phyloP scores from a whole-genome alignment of 1,139 yeast genomes.

The Wickerhamomyces sp. region DNA sequence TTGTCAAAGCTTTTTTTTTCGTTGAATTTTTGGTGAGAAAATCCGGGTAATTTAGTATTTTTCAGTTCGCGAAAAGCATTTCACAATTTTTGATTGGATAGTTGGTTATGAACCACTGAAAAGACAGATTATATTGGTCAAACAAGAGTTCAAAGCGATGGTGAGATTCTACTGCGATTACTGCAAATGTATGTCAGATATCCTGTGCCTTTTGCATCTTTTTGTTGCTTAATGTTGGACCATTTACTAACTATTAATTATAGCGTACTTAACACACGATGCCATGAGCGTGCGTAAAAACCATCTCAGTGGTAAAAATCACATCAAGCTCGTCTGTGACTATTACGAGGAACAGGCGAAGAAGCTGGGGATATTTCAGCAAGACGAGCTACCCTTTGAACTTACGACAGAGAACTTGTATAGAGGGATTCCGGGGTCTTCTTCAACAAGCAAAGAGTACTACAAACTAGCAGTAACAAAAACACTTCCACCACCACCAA shows the following conservation, averaged over 20 bases:
- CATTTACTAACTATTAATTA: constrained; percentile 5
- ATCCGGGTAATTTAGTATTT: not conserved
- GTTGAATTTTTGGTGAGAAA: not conserved
- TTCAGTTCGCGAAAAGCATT: not conserved
- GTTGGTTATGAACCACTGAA: not conserved
- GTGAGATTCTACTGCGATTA: constrained; percentile 74
- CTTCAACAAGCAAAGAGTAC: constrained; percentile 8
- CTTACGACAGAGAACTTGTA: constrained; percentile 37
- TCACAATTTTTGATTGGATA: constrained; percentile 2
- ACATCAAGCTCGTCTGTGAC: constrained; percentile 67
- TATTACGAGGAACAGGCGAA: constrained; percentile 63
- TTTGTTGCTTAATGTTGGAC: not conserved
- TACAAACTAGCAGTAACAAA: constrained; percentile 17
- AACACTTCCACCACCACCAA: constrained; percentile 40
- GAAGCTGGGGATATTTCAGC: constrained; percentile 43
- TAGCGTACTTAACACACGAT: constrained; percentile 78
- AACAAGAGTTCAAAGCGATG: constrained; percentile 19
- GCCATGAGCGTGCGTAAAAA: constrained; percentile 82
- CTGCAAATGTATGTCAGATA: constrained; percentile 61
- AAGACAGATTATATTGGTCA: not conserved
- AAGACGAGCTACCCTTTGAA: constrained; percentile 38
- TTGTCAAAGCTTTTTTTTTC: constrained; percentile 1
- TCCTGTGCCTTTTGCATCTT: no score
- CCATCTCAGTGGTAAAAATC: constrained; percentile 78
- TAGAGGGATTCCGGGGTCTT: constrained; percentile 42